A percentile compares a stretch with the other conserved stretches of the same genome.
Conservation (phyloP, 2,329 filamentous ascomycete genomes). For the Chaetomium olivaceum region DNA sequence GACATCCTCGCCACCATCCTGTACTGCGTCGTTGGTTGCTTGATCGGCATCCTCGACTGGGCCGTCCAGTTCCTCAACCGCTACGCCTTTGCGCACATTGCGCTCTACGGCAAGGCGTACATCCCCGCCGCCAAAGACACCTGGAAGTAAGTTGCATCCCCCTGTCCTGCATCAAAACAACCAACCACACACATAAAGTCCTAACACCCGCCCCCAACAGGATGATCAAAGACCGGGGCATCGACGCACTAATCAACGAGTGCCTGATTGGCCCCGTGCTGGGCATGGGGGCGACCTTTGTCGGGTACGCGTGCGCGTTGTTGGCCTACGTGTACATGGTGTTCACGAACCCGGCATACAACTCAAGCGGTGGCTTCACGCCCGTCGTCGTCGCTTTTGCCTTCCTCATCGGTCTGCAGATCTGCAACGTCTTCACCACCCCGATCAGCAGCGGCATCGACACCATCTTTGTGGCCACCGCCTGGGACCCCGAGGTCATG, state of each 20-base stretch:
- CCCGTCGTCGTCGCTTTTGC: conserved; percentile 79
- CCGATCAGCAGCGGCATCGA: conserved; percentile 87
- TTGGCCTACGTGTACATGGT: conserved; percentile 84
- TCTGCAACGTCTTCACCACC: conserved; percentile 85
- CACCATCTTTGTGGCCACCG: conserved; percentile 82
- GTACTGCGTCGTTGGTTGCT: conserved; percentile 74
- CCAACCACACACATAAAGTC: neutral
- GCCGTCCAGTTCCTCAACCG: conserved; percentile 85
- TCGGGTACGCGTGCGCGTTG: conserved; percentile 79
- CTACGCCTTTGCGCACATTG: conserved; percentile 91
- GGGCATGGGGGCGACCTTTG: conserved; percentile 77
- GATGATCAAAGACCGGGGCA: conserved; percentile 88
- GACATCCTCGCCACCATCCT: conserved; percentile 66
- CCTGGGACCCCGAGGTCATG: conserved; percentile 71
- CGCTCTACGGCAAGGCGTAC: conserved; percentile 87
- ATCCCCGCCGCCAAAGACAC: conserved; percentile 85
- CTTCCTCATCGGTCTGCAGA: conserved; percentile 87
- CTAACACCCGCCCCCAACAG: conserved; percentile 29
- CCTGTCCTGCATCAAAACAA: neutral
- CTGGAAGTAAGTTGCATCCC: conserved; percentile 59
- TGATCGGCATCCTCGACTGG: conserved; percentile 81
- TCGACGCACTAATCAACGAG: conserved; percentile 87
- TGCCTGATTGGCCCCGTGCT: conserved; percentile 76
- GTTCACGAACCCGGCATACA: conserved; percentile 80
- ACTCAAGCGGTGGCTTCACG: conserved; percentile 66